A percentile compares a stretch with the other conserved stretches of the same genome.
Conservation (phyloP, 805 yeast species). For the Millerago galiae region DNA sequence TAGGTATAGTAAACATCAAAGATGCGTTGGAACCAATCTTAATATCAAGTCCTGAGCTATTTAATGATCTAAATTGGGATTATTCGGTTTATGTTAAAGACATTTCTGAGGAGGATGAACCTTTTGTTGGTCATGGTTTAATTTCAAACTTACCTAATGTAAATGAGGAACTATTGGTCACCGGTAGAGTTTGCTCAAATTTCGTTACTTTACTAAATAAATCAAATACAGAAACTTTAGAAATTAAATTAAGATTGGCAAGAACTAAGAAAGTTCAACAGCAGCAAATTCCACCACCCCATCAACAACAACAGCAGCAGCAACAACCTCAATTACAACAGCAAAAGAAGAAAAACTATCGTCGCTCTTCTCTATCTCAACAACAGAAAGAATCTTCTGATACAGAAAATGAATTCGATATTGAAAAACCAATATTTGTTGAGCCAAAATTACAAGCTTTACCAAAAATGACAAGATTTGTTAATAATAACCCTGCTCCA, state of each 20-base stretch:
- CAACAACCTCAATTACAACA: constrained; percentile 5
- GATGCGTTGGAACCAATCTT: constrained; percentile 37
- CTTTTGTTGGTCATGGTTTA: constrained; percentile 42
- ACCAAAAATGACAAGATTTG: constrained; percentile 25
- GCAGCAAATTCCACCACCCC: not conserved
- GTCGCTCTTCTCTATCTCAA: constrained; percentile 9
- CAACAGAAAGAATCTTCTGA: constrained; percentile 14
- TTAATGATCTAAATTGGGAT: constrained; percentile 32
- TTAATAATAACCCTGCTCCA: constrained; percentile 41
- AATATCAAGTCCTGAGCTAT: constrained; percentile 42
- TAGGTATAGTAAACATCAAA: constrained; percentile 38
- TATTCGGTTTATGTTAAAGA: constrained; percentile 42
- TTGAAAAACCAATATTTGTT: constrained; percentile 8
- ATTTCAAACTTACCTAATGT: constrained; percentile 28
- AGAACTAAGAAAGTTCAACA: constrained; percentile 12
- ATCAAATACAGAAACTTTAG: constrained; percentile 44
- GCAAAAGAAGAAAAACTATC: constrained; percentile 1
- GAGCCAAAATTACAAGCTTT: constrained; percentile 6
- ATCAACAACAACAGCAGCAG: constrained; percentile 7
- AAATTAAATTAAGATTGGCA: constrained; percentile 44
- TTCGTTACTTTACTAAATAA: constrained; percentile 38
- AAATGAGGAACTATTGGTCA: constrained; percentile 35
- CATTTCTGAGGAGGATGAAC: constrained; percentile 45
- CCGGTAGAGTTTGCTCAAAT: constrained; percentile 52
- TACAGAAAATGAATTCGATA: constrained; percentile 19